phyloP scores from a whole-genome alignment of 2,329 filamentous ascomycete species.

The Cercospora zeae-maydis region DNA sequence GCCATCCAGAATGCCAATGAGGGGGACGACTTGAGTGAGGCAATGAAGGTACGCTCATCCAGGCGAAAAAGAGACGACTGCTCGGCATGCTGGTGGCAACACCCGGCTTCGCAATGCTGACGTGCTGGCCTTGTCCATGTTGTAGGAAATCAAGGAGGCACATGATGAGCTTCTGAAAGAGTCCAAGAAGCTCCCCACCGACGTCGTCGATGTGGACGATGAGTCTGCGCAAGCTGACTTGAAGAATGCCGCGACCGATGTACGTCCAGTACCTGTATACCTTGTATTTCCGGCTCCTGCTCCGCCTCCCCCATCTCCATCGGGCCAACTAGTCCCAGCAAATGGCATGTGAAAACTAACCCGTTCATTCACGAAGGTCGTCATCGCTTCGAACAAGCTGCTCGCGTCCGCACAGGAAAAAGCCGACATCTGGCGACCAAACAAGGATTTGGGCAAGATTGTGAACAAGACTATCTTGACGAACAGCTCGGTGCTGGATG shows the following conservation, averaged over 20 bases:
- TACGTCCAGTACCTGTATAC: neutral
- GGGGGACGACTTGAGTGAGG: conserved; percentile 20
- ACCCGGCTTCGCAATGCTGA: neutral
- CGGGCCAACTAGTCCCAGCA: neutral
- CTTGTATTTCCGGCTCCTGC: neutral
- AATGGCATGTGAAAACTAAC: too few relatives aligned
- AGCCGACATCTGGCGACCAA: conserved; percentile 18
- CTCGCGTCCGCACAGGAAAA: conserved; percentile 20
- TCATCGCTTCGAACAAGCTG: conserved; percentile 23
- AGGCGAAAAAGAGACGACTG: neutral
- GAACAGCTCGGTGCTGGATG: conserved; percentile 20
- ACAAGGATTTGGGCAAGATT: conserved; percentile 26
- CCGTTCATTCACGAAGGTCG: conserved; percentile 1
- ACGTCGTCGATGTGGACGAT: conserved; percentile 24
- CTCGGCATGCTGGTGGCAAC: neutral
- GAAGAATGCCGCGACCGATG: conserved; percentile 22
- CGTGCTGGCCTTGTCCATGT: neutral
- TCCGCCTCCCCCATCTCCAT: too few relatives aligned
- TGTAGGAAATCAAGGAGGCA: conserved; percentile 22
- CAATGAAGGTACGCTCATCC: conserved; percentile 13
- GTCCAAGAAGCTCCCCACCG: conserved; percentile 17
- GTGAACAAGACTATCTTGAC: conserved; percentile 23
- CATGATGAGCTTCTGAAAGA: conserved; percentile 22
- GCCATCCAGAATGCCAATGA: conserved; percentile 23
- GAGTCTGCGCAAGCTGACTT: conserved; percentile 22